These are phyloP conservation scores for Penicillium brevicompactum DNA, from an alignment of 2,329 filamentous ascomycete species.

Conservation along the genomic window DNA sequence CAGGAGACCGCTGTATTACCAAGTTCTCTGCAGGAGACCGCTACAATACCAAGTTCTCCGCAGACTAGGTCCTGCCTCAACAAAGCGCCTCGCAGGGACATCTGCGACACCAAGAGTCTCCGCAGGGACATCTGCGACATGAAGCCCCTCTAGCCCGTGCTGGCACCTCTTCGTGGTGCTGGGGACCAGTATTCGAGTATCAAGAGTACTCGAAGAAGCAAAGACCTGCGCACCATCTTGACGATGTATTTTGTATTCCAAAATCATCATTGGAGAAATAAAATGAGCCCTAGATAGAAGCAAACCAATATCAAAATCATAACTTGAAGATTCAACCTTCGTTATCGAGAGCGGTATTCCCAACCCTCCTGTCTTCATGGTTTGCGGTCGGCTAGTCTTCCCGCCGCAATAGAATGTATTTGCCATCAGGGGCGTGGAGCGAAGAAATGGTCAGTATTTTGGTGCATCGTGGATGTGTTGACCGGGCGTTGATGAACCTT, in stretches of 20 bases:
- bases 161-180: not conserved
- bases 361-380: not conserved
- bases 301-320: not conserved
- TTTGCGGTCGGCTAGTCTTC: constrained; percentile 3
- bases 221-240: not conserved
- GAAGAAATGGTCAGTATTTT: not conserved
- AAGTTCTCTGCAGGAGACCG: too few species aligned
- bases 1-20: too few species aligned
- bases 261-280: not conserved
- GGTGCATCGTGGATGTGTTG: too few species aligned
- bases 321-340: not conserved
- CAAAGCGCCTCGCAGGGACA: too few species aligned
- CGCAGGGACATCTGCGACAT: too few species aligned
- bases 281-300: not conserved
- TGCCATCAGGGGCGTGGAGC: not conserved
- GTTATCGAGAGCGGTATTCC: not conserved
- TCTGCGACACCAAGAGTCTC: too few species aligned
- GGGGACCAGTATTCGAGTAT: not conserved
- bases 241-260: not conserved
- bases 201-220: not conserved
- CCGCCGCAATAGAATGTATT: not conserved
- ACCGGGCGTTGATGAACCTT: too few species aligned
- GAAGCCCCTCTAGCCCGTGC: too few species aligned
- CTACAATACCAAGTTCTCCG: too few species aligned
- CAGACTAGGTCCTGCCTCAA: too few species aligned